Conservation (phyloP, 78 protist species). For the Polysphondylium violaceum region DNA sequence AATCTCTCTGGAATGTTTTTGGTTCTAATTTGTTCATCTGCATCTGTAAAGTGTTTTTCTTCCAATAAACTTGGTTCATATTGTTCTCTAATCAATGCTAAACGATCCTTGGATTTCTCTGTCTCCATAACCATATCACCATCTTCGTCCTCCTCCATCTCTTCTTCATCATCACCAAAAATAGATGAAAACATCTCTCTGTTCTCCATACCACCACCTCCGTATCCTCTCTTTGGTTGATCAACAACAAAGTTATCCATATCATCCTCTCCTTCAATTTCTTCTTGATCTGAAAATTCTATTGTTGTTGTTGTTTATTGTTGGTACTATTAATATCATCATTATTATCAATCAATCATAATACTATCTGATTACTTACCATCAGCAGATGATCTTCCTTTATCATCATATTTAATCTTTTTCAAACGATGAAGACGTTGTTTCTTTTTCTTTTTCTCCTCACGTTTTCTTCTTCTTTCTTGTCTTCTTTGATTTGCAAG, state of each 20-base stretch:
- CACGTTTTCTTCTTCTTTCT: conserved; percentile 31
- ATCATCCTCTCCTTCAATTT: conserved; percentile 28
- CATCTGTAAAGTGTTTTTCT: conserved; percentile 79
- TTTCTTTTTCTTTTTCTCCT: conserved; percentile 12
- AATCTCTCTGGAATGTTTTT: conserved; percentile 75
- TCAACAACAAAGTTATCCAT: conserved; percentile 27
- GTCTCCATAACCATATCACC: neutral
- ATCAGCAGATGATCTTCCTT: neutral
- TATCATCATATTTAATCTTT: conserved; percentile 1
- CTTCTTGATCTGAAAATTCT: neutral
- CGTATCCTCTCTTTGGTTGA: neutral
- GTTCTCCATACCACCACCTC: neutral
- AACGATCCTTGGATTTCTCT: conserved; percentile 19
- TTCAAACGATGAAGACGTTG: conserved; percentile 19
- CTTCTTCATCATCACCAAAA: conserved; percentile 40
- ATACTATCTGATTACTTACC: conserved; percentile 18
- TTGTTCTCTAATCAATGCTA: conserved; percentile 64
- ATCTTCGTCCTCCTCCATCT: conserved; percentile 1
- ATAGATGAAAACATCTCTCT: neutral
- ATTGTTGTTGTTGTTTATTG: neutral
- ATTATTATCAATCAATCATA: neutral
- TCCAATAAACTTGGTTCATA: conserved; percentile 75
- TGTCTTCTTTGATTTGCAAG: conserved; percentile 20
- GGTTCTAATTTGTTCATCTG: conserved; percentile 74
- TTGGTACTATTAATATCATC: neutral